These are phyloP conservation scores for Xylaria acuta DNA, from an alignment of 495 filamentous ascomycete species.

Conservation along the genomic window DNA sequence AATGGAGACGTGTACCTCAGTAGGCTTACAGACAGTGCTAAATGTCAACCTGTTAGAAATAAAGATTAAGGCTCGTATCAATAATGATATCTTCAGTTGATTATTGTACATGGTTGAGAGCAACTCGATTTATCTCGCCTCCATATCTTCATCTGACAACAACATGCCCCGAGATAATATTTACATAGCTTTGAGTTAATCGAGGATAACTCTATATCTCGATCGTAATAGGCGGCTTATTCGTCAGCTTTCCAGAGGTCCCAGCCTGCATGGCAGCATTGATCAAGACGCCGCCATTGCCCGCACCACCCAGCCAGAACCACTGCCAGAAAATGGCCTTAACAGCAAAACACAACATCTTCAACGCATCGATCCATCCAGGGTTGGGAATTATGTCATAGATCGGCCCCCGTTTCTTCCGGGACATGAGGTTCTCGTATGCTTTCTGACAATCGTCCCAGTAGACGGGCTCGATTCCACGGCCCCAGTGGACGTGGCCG, in stretches of 20 bases:
- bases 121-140: background rate
- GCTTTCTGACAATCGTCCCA: constrained; percentile 78
- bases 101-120: background rate
- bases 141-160: background rate
- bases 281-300: constrained; percentile 71
- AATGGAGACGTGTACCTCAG: background rate
- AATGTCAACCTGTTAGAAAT: background rate
- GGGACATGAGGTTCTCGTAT: constrained; percentile 69
- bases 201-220: constrained; percentile 57
- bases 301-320: constrained; percentile 62
- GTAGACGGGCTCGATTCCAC: constrained; percentile 69
- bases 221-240: constrained; percentile 52
- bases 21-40: background rate
- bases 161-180: background rate
- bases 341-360: constrained; percentile 67
- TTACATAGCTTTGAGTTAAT: background rate
- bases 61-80: background rate
- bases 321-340: constrained; percentile 76
- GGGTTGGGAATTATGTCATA: constrained; percentile 54
- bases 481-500: constrained; percentile 83
- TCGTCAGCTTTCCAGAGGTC: constrained; percentile 68
- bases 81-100: background rate
- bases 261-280: constrained; percentile 79
- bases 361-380: constrained; percentile 68
- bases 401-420: constrained; percentile 55